phyloP scores from a whole-genome alignment of 1,139 yeast genomes.

The Kodamaea suecica region DNA sequence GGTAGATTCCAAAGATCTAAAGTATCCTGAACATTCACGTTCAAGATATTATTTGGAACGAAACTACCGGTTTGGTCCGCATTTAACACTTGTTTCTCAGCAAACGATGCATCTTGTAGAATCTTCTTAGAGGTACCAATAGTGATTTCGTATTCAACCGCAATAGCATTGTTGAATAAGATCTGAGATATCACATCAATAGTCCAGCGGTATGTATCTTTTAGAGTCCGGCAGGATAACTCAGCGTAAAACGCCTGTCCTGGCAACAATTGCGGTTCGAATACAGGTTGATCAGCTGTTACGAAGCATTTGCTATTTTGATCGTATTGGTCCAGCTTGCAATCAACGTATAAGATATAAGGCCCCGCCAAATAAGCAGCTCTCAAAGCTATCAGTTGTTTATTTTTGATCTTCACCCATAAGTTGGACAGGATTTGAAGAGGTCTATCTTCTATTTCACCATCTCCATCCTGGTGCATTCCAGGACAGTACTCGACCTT shows the following conservation, averaged over 20 bases:
- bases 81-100: constrained; percentile 29
- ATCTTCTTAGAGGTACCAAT: constrained; percentile 52
- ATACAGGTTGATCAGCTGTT: constrained; percentile 67
- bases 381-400: constrained; percentile 69
- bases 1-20: constrained; percentile 70
- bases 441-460: background rate
- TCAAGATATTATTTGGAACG: constrained; percentile 17
- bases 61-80: constrained; percentile 31
- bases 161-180: constrained; percentile 68
- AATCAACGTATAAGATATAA: constrained; percentile 80
- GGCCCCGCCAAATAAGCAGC: constrained; percentile 94
- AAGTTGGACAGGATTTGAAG: constrained; percentile 23
- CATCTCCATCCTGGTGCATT: constrained; percentile 6
- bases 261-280: constrained; percentile 57
- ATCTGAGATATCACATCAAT: constrained; percentile 86
- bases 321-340: constrained; percentile 62
- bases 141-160: constrained; percentile 65
- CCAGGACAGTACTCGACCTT: constrained; percentile 32
- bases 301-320: constrained; percentile 51
- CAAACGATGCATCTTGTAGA: constrained; percentile 35
- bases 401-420: constrained; percentile 70
- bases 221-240: constrained; percentile 22
- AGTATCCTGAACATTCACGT: constrained; percentile 57
- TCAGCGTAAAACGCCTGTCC: constrained; percentile 26
- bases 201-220: constrained; percentile 59